Conservation (phyloP, 768 basidiomycete species). For the Coprinopsis strossmayeri region DNA sequence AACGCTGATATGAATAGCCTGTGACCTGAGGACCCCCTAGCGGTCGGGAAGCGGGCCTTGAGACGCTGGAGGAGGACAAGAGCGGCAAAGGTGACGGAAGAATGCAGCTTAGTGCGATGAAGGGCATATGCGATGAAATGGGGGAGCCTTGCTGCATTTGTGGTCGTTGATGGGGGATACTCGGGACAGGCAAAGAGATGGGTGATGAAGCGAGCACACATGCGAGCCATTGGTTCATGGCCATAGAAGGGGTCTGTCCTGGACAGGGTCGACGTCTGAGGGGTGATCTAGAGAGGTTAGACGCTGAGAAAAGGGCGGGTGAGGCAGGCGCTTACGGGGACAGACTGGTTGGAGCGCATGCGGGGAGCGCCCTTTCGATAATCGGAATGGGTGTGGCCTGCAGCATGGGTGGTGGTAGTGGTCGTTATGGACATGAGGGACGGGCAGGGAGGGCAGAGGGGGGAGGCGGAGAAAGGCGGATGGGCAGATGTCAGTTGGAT, state of each 20-base stretch:
- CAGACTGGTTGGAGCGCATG: background rate
- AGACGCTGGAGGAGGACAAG: slow-evolving; percentile 69
- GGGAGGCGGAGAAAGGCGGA: background rate
- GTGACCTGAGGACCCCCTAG: slow-evolving; percentile 85
- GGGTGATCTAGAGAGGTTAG: slow-evolving; percentile 17
- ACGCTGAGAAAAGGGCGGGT: slow-evolving; percentile 3
- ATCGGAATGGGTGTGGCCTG: background rate
- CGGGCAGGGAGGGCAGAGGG: background rate
- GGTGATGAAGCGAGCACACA: slow-evolving; percentile 75
- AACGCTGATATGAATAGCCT: slow-evolving; percentile 87
- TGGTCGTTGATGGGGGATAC: slow-evolving; percentile 54
- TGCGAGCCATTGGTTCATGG: slow-evolving; percentile 62
- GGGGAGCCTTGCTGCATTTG: slow-evolving; percentile 55
- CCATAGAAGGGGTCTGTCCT: slow-evolving; percentile 63
- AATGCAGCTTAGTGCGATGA: slow-evolving; percentile 72
- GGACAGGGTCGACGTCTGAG: slow-evolving; percentile 14
- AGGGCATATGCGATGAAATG: slow-evolving; percentile 85
- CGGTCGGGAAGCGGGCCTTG: slow-evolving; percentile 89
- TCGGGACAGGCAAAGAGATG: slow-evolving; percentile 86
- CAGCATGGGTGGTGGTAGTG: background rate
- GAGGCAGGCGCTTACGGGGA: slow-evolving; percentile 4
- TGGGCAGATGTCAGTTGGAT: too few relatives aligned
- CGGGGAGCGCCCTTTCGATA: slow-evolving; percentile 4
- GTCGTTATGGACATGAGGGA: background rate
- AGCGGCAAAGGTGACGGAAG: slow-evolving; percentile 64